Percentiles rank a stretch among this genome's conserved stretches.
These are phyloP conservation scores for Blepharisma undulans DNA, from an alignment of 169 alveolate species.

Conservation along the genomic window DNA sequence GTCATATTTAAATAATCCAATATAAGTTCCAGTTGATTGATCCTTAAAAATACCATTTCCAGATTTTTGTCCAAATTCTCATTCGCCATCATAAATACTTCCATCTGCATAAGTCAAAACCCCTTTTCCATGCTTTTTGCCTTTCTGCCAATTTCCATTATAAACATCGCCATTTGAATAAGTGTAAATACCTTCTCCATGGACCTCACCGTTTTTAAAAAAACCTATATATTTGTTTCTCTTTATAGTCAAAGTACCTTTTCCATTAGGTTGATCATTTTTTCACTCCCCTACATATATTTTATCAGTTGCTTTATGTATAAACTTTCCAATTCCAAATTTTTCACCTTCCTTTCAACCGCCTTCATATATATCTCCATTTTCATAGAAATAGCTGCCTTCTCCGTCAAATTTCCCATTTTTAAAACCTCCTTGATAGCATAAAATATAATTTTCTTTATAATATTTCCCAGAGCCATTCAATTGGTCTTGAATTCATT, in stretches of 20 bases:
- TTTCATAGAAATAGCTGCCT: background rate
- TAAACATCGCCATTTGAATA: background rate
- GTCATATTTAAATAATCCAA: background rate
- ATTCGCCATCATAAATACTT: background rate
- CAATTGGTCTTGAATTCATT: background rate
- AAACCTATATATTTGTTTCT: background rate
- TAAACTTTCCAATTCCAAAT: background rate
- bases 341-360: background rate
- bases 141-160: background rate
- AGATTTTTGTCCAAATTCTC: background rate
- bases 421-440: background rate
- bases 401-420: background rate
- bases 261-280: background rate
- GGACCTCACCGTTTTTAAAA: background rate
- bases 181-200: constrained; percentile 18
- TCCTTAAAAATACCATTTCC: background rate
- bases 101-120: background rate
- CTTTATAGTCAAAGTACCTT: background rate
- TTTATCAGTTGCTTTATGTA: background rate
- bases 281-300: background rate
- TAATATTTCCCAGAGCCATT: background rate
- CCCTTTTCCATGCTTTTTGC: constrained; percentile 8
- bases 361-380: constrained; percentile 4
- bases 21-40: background rate
- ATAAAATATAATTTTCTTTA: background rate